Evolutionary conservation across 2,329 filamentous ascomycete genomes (phyloP).

Genomic region (Pseudofabraea citricarpa): DNA sequence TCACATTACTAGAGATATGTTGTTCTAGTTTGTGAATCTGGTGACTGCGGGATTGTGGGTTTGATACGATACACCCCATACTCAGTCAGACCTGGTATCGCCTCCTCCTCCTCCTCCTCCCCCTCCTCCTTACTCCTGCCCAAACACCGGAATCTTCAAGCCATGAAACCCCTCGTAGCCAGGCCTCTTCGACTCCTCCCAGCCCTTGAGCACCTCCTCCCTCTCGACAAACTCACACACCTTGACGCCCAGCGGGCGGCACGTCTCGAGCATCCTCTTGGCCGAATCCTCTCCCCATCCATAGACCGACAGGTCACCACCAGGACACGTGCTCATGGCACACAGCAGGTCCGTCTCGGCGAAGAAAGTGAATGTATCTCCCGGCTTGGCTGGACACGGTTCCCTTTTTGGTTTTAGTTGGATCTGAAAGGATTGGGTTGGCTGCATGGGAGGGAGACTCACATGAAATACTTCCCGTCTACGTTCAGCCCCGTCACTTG

Average conservation of each 20-base stretch:
- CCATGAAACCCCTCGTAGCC: conserved; percentile 64
- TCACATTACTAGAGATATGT: no score
- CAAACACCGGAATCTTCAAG: conserved; percentile 34
- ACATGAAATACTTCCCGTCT: conserved; percentile 71
- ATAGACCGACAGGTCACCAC: conserved; percentile 78
- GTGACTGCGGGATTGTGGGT: no score
- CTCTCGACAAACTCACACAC: conserved; percentile 60
- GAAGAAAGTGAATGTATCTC: conserved; percentile 62
- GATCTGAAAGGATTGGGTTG: not conserved
- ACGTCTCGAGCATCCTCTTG: conserved; percentile 64
- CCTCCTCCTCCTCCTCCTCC: no score
- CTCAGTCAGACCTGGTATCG: no score
- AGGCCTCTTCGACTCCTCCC: conserved; percentile 56
- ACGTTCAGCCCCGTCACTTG: conserved; percentile 76
- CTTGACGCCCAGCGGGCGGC: conserved; percentile 69
- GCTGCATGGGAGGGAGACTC: conserved; percentile 1
- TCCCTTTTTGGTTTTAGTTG: conserved; percentile 24
- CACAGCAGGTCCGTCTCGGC: conserved; percentile 69
- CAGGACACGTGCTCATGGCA: conserved; percentile 66
- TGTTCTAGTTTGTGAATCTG: no score
- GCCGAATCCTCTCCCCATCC: conserved; percentile 67
- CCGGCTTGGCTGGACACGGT: conserved; percentile 38
- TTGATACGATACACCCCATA: no score
- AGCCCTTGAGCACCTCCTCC: conserved; percentile 46
- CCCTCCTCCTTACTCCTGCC: not conserved